phyloP scores from a whole-genome alignment of 192 early-diverging fungal species.

The Coemansia sp. region DNA sequence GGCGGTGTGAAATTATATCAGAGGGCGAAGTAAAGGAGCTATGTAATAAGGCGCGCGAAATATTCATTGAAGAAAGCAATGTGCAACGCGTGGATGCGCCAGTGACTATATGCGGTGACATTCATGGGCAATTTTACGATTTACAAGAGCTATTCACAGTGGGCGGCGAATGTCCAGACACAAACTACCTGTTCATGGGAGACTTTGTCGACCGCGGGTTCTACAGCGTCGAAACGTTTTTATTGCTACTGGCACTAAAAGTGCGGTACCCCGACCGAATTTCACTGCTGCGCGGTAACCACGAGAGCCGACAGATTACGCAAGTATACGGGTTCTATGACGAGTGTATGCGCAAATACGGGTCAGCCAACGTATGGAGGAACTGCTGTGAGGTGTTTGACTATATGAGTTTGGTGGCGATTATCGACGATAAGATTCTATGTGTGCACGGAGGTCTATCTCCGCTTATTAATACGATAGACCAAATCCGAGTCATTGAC shows the following conservation, averaged over 20 bases:
- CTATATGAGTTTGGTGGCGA: conserved; percentile 90
- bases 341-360: conserved; percentile 95
- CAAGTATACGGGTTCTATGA: conserved; percentile 99
- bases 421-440: conserved; percentile 93
- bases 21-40: conserved; percentile 93
- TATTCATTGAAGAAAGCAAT: conserved; percentile 94
- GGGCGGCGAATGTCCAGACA: conserved; percentile 94
- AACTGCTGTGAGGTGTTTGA: conserved; percentile 99
- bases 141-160: conserved; percentile 91
- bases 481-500: conserved; percentile 94
- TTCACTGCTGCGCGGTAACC: conserved; percentile 91
- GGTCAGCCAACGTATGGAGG: conserved; percentile 94
- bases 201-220: conserved; percentile 97
- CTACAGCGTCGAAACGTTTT: conserved; percentile 96
- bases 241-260: conserved; percentile 93
- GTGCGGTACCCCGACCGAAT: conserved; percentile 92
- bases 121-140: conserved; percentile 98
- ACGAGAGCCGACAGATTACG: conserved; percentile 93
- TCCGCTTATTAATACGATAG: conserved; percentile 89
- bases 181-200: conserved; percentile 98
- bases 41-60: conserved; percentile 93
- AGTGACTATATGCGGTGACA: conserved; percentile 96
- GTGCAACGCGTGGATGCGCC: conserved; percentile 94
- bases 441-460: conserved; percentile 96
- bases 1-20: conserved; percentile 88